Evolutionary conservation across 805 yeast genomes (phyloP), one percentile per base, ranked within the genome.

Genomic region (Metschnikowia koreensis): DNA sequence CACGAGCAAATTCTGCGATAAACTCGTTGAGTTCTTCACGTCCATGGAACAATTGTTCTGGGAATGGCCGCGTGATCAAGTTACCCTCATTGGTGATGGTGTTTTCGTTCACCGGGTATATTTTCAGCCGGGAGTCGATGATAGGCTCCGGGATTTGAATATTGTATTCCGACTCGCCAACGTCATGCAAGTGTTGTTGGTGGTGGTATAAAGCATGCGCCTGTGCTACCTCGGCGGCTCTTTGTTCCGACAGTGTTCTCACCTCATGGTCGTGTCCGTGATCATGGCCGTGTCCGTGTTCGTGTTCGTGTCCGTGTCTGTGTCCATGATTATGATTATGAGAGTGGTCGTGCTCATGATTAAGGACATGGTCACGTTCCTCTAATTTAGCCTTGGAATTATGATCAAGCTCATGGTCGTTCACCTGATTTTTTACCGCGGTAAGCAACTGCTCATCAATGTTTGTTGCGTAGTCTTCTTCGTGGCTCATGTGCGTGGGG

Each of bases 1-100:
- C 81, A 44, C 81, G 69, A 17, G 83, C 83, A 67, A 80, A 81
- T 52, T 80, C 83, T 47, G 74, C 74, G 46, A 81, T 80, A 56
- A 79, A 81, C 48, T 79, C 81, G 55, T 79, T 79, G 57, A 81
- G 68, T 45, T 76, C 81, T 27, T 75, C 76, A 28, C 82, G 73
- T 41, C 71, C 69, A 50, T 74, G 78, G 60, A 81, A 81, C 22
- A 71, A 74, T 59, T 79, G 82, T 56, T 78, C 81, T 15, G 81
- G 81, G 56, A 76, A 77, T 53, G 81, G 79, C 37, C 82, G 75
- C 6, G 84, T 80, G 60, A 79, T 75, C 56, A 80, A 68, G 59
- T 76, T 76, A 1, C 81, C 81, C 52, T 74, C 77, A 39, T 77
- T 74, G 8, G 78, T 74, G 54, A 74, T 74, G 44, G 79, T 75